phyloP scores from a whole-genome alignment of 2,329 filamentous ascomycete genomes.

The Cladosporium austrohemisphaericum region DNA sequence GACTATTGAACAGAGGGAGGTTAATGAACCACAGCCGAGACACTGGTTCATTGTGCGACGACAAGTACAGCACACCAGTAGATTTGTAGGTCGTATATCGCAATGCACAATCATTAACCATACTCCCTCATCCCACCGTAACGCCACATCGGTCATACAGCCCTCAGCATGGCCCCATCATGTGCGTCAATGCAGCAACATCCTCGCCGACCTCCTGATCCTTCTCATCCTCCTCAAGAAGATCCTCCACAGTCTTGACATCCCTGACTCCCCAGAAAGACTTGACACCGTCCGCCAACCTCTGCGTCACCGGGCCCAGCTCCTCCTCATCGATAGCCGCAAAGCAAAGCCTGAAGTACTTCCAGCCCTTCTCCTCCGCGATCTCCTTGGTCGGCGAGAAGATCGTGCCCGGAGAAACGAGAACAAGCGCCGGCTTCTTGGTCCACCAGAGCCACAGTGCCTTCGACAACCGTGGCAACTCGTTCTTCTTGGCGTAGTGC shows the following conservation, averaged over 20 bases:
- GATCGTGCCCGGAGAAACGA: constrained; percentile 68
- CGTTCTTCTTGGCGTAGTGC: constrained; percentile 40
- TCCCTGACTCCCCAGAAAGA: constrained; percentile 75
- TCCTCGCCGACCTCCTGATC: background rate
- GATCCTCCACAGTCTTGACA: constrained; percentile 60
- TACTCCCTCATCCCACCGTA: no score
- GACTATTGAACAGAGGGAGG: no score
- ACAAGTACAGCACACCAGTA: no score
- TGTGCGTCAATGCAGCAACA: background rate
- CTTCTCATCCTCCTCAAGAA: constrained; percentile 45
- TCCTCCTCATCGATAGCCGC: constrained; percentile 74
- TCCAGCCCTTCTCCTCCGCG: constrained; percentile 58
- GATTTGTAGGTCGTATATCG: no score
- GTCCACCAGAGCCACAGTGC: constrained; percentile 72
- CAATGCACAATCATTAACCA: no score
- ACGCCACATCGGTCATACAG: no score
- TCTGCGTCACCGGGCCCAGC: constrained; percentile 57
- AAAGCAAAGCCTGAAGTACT: constrained; percentile 77
- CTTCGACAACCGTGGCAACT: constrained; percentile 53
- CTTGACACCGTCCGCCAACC: constrained; percentile 65
- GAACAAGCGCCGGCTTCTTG: constrained; percentile 63
- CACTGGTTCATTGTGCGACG: no score
- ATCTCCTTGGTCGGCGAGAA: constrained; percentile 68
- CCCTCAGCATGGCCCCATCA: constrained; percentile 9
- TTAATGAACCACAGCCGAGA: no score